Evolutionary conservation across 2,329 filamentous ascomycete genomes (phyloP), one percentile per base, ranked within the genome.

Genomic region (Monilinia fructigena): DNA sequence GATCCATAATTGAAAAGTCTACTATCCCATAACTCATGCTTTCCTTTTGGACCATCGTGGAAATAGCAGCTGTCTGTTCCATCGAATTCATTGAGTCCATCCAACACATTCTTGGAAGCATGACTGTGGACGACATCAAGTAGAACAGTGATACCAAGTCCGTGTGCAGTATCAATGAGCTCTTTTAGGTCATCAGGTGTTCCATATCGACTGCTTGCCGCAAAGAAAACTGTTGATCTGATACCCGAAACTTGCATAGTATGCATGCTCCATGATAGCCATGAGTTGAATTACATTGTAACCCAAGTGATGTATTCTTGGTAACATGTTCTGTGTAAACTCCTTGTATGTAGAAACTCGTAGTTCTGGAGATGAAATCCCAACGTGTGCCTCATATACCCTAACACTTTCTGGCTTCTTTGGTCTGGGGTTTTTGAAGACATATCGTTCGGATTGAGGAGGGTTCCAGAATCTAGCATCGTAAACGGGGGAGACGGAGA

Each of bases 161-260:
- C 85, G 75, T 99, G 95, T 4, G 95, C 95, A 2, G 92, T 96
- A 75, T 99, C 95, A 70, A 99, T 91, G 59, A 99, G 85, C 82
- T 98, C 94, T 79, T 97, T 99, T 72, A 99, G 82, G 48, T 98
- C 95, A 75, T 99, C 95, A 0, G 95, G 95, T 0, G 89, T 86
- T 53, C 95, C 95, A 76, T 97, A 99, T 69, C 95, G 89, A 78
- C 94, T 98, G 79, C 93, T 97, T 16, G 94, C 93, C 38, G 95
- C 95, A 74, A 98, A 99, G 83, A 99, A 99, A 99, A 79, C 91
- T 97, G 82, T 98, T 99, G 80, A 99, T 87, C 79, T 99, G 95
- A 78, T 99, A 99, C 56, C 95, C 95, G 74, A 99, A 99, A 76
- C 94, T 98, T 74, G 95, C 95, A 77, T 99, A 99, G 83, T 99